These are phyloP conservation scores for Arthrobotrys sphaeroides DNA, from an alignment of 2,329 filamentous ascomycete species.

Conservation along the genomic window DNA sequence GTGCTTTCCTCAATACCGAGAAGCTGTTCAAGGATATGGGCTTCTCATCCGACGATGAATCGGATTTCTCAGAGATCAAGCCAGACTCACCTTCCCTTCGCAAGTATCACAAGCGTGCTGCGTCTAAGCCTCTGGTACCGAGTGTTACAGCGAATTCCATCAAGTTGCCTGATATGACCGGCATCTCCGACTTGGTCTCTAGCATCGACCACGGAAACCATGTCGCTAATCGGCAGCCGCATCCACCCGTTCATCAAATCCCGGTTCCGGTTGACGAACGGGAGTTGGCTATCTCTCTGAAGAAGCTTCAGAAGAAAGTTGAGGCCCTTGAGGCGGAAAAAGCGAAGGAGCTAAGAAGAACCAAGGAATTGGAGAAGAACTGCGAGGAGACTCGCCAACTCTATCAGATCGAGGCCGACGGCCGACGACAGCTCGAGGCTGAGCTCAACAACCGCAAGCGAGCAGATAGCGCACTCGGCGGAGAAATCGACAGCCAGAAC, in stretches of 20 bases:
- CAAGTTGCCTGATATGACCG: constrained; percentile 51
- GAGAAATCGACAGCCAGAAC: constrained; percentile 55
- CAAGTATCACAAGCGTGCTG: constrained; percentile 21
- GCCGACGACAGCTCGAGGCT: constrained; percentile 53
- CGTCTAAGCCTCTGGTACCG: constrained; percentile 40
- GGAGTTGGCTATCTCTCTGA: constrained; percentile 56
- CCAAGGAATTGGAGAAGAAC: constrained; percentile 55
- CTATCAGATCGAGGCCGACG: constrained; percentile 55
- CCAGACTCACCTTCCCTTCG: constrained; percentile 32
- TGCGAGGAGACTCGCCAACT: constrained; percentile 54
- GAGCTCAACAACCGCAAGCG: constrained; percentile 50
- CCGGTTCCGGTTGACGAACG: constrained; percentile 57
- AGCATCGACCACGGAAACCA: constrained; percentile 43
- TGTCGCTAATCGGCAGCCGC: constrained; percentile 35
- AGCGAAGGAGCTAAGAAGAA: constrained; percentile 54
- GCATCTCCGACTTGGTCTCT: constrained; percentile 51
- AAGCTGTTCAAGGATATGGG: constrained; percentile 51
- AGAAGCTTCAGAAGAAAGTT: constrained; percentile 57
- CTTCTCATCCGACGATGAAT: constrained; percentile 18
- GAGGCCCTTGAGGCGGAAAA: constrained; percentile 55
- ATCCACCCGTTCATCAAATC: constrained; percentile 56
- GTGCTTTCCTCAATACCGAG: constrained; percentile 39
- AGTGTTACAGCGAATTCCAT: constrained; percentile 38
- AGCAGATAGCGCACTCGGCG: constrained; percentile 55
- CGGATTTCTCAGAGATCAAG: constrained; percentile 36